Base-by-base conservation (phyloP, 225 moss, liverwort and hornwort species). In the Anthoceros angustus region DNA sequence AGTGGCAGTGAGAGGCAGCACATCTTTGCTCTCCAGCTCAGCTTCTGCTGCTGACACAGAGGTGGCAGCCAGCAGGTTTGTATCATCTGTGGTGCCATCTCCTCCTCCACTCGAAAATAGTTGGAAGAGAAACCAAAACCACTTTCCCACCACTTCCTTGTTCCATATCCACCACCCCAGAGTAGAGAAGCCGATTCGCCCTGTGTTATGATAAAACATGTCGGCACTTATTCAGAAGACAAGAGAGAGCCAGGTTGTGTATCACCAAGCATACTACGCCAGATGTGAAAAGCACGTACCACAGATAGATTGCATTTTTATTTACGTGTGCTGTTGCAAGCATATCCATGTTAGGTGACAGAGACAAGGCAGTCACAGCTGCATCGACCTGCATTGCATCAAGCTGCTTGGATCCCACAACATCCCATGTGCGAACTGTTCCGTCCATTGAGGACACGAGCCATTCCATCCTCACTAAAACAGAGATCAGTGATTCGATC, bases 261-360 rank as follows among this genome's bases (percentile, higher is more conserved):
- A 66, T 41, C 61, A 42, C 5, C 14, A 42, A 40, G 62, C 74
- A 74, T 67, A n/a, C n/a, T n/a, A n/a, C n/a, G n/a, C n/a, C n/a
- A n/a, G n/a, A n/a, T n/a, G n/a, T n/a, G n/a, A n/a, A n/a, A n/a
- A n/a, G n/a, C n/a, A n/a, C n/a, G n/a, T 64, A 85, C 95, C 92
- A 98, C 68, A 92, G 67, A 74, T 89, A 89, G 73, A 98, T 98
- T 42, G 92, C 98, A 70, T 89, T 92, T 8, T 81, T 80, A 26
- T 98, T 98, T 42, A 98, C 89, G 70, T 92, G 98, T 0, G 92
- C 60, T 39, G 98, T 98, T 38, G 92, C 98, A 75, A 98, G 76
- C 87, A 98, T 82, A 55, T 98, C 98, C 98, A 92, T 98, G 41
- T 78, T 86, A 8, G 98, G 98, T 45, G 98, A 87, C 49, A 98